These are phyloP conservation scores for Fraxinus xanthoxyloides DNA, from an alignment of 305 asterid genomes.

Conservation along the genomic window DNA sequence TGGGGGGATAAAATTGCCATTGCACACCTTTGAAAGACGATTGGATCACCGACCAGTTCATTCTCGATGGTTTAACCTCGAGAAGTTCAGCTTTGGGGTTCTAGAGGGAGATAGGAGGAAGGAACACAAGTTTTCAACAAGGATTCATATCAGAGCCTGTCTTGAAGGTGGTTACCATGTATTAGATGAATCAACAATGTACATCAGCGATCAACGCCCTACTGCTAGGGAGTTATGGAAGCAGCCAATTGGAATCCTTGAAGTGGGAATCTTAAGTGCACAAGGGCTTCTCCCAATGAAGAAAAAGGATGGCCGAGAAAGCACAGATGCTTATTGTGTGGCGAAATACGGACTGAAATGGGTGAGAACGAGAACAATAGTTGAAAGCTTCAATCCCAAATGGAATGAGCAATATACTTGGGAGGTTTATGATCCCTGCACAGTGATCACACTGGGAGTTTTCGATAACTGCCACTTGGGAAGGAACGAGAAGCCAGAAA, in stretches of 20 bases:
- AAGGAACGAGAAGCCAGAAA: slow-evolving; percentile 27
- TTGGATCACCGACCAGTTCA: slow-evolving; percentile 43
- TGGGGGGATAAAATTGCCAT: slow-evolving; percentile 26
- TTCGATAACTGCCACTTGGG: slow-evolving; percentile 45
- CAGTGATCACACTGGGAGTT: slow-evolving; percentile 49
- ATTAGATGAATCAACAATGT: slow-evolving; percentile 48
- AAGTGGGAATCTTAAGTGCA: slow-evolving; percentile 47
- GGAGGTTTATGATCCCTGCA: slow-evolving; percentile 57
- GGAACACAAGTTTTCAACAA: slow-evolving; percentile 40
- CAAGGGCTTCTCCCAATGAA: slow-evolving; percentile 42
- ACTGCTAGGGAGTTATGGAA: slow-evolving; percentile 51
- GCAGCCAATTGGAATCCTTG: slow-evolving; percentile 46
- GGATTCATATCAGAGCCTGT: slow-evolving; percentile 44
- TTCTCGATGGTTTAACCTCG: slow-evolving; percentile 44
- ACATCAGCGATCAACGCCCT: slow-evolving; percentile 48
- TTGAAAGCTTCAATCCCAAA: slow-evolving; percentile 36
- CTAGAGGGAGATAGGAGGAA: slow-evolving; percentile 45
- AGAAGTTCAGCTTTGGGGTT: slow-evolving; percentile 35
- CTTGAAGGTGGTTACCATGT: slow-evolving; percentile 62
- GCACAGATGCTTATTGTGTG: slow-evolving; percentile 50
- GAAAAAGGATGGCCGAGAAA: slow-evolving; percentile 29
- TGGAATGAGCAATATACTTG: slow-evolving; percentile 62
- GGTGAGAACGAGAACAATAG: slow-evolving; percentile 47
- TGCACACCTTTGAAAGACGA: slow-evolving; percentile 36
- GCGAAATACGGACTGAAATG: slow-evolving; percentile 60